phyloP scores from a whole-genome alignment of 1,284 basidiomycete genomes.

The Violaceomyces palustris region DNA sequence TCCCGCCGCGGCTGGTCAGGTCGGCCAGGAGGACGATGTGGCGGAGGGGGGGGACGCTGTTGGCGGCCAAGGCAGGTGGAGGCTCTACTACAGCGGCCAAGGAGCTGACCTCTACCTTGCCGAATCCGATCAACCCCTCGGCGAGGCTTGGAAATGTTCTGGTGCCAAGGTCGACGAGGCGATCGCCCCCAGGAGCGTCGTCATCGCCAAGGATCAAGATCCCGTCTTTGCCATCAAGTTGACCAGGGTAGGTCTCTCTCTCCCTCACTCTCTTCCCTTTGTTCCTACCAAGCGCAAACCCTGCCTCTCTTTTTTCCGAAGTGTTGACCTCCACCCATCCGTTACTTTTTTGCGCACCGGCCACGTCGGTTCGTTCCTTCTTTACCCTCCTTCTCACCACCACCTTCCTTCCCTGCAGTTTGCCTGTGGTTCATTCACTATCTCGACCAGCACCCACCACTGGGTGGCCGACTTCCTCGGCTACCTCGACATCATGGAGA shows the following conservation, averaged over 20 bases:
- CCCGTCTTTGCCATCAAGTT: not conserved
- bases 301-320: too few species aligned
- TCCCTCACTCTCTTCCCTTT: too few species aligned
- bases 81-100: slow-evolving; percentile 2
- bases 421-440: not conserved
- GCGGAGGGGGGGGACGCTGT: not conserved
- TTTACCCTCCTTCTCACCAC: too few species aligned
- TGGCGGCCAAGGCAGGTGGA: slow-evolving; percentile 3
- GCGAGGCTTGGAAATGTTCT: not conserved
- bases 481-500: slow-evolving; percentile 4
- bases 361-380: too few species aligned
- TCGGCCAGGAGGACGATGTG: not conserved
- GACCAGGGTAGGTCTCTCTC: not conserved
- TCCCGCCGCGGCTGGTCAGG: not conserved
- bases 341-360: too few species aligned
- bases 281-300: too few species aligned
- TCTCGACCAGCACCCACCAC: slow-evolving; percentile 3
- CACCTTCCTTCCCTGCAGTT: too few species aligned
- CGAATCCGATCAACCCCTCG: not conserved
- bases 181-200: not conserved
- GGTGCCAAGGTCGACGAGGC: not conserved
- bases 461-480: slow-evolving; percentile 3
- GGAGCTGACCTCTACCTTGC: slow-evolving; percentile 1
- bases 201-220: not conserved
- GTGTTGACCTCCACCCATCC: too few species aligned